Evolutionary conservation across 1,139 yeast genomes (phyloP), one percentile per base, ranked within the genome.

Genomic region (Yamadazyma oceani): DNA sequence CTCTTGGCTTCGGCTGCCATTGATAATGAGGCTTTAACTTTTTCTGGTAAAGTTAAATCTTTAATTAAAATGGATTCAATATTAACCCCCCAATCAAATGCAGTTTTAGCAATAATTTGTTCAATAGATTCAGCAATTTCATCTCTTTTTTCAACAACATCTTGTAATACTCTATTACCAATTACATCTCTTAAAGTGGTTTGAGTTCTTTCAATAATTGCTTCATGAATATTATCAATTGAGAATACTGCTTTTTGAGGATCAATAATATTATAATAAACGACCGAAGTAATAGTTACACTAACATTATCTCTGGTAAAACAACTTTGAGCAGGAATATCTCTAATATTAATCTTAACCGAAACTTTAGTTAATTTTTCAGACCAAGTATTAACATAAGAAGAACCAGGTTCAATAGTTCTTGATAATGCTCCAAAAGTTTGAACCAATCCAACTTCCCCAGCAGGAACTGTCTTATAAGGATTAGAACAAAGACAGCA

Each of bases 1-100:
- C 90, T 70, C 64, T 78, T 79, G 26, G 87, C 83, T 66, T 82
- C 86, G 26, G 89, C 86, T 23, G 89, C 89, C 73, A 79, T 80
- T 3, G 88, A 77, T 48, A 83, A 67, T 2, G 87, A 77, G 35
- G 74, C 67, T 42, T 82, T 80, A 36, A 83, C 82, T 40, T 73
- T 73, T 11, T 63, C 62, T 14, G 83, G 81, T 49, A 83, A 68
- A 22, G 66, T 62, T 54, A 83, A 70, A 57, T 82, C 89, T 64
- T 83, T 83, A 57, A 83, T 82, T 49, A 83, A 68, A 43, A 83
- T 80, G 36, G 82, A 71, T 58, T 83, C 89, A 41, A 83, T 78
- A 44, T 72, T 69, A 36, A 82, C 86, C 55, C 90, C 90, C 90
- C 90, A 83, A 40, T 73, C 79, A 34, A 66, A 64, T 4, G 87